phyloP scores from a whole-genome alignment of 768 basidiomycete genomes.

The Galerina marginata region DNA sequence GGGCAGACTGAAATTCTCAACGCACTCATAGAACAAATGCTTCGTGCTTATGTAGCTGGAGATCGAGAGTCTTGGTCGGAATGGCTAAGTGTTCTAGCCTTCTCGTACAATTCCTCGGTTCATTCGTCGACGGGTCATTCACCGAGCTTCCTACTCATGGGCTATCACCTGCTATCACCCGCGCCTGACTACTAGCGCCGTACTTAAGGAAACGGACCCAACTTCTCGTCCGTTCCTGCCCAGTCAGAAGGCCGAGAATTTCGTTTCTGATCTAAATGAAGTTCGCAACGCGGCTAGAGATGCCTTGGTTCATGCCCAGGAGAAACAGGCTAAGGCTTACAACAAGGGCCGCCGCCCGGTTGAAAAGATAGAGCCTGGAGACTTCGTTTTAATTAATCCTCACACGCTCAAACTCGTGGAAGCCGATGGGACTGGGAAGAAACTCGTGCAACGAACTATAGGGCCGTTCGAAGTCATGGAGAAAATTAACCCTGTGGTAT shows the following conservation, averaged over 20 bases:
- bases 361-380: slow-evolving; percentile 14
- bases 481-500: slow-evolving; percentile 27
- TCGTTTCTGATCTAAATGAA: too few relatives aligned
- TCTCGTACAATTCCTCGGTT: slow-evolving; percentile 34
- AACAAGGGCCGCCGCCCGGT: slow-evolving; percentile 1
- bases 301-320: background rate
- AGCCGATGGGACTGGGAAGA: slow-evolving; percentile 23
- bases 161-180: slow-evolving; percentile 27
- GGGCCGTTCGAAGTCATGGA: slow-evolving; percentile 33
- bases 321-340: slow-evolving; percentile 15
- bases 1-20: slow-evolving; percentile 36
- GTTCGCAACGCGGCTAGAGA: too few relatives aligned
- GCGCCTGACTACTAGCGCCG: too few relatives aligned
- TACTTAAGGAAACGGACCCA: too few relatives aligned
- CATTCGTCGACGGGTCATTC: slow-evolving; percentile 29
- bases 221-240: too few relatives aligned
- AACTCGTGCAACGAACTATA: slow-evolving; percentile 20
- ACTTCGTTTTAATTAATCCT: slow-evolving; percentile 30
- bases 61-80: slow-evolving; percentile 29
- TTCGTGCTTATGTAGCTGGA: slow-evolving; percentile 30
- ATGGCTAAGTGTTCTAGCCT: slow-evolving; percentile 29
- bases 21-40: slow-evolving; percentile 30
- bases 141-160: slow-evolving; percentile 34
- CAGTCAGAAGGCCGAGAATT: too few relatives aligned
- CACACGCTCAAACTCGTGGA: slow-evolving; percentile 30